A percentile compares a stretch with the other conserved stretches of the same genome.
Evolutionary conservation across 176 grass and related monocot species (phyloP).

Genomic region (Ampelocalamus luodianensis): DNA sequence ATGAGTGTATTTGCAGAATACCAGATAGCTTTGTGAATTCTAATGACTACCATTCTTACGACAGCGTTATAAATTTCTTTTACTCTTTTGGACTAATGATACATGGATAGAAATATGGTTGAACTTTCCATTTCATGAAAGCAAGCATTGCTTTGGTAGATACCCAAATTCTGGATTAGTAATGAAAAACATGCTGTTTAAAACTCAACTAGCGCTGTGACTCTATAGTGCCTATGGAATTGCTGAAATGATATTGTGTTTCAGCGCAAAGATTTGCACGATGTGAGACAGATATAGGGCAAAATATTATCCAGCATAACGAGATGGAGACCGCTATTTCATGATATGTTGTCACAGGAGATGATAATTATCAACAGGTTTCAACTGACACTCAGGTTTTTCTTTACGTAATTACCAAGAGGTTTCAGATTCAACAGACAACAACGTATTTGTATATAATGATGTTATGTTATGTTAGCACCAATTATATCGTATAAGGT

Average conservation of each 20-base stretch:
- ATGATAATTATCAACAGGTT: too few species aligned
- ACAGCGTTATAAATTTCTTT: not conserved
- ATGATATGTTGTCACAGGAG: too few species aligned
- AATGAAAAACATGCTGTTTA: too few species aligned
- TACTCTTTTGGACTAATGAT: not conserved
- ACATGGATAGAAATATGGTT: not conserved
- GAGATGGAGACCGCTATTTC: too few species aligned
- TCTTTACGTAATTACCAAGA: slow-evolving; percentile 69
- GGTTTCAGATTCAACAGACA: not conserved
- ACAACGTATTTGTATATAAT: not conserved
- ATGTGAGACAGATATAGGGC: too few species aligned
- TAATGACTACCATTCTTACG: not conserved
- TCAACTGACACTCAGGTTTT: slow-evolving; percentile 89
- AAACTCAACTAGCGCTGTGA: too few species aligned
- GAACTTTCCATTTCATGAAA: not conserved
- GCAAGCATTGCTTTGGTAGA: not conserved
- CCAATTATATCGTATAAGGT: slow-evolving; percentile 13
- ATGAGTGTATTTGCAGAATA: not conserved
- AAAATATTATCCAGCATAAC: too few species aligned
- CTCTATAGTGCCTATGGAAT: too few species aligned
- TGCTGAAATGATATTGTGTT: too few species aligned
- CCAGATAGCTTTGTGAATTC: not conserved
- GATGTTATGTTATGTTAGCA: not conserved
- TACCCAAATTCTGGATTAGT: too few species aligned
- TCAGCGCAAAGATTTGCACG: too few species aligned